Conservation (phyloP, 2,329 filamentous ascomycete species). For the Ilyonectria robusta region DNA sequence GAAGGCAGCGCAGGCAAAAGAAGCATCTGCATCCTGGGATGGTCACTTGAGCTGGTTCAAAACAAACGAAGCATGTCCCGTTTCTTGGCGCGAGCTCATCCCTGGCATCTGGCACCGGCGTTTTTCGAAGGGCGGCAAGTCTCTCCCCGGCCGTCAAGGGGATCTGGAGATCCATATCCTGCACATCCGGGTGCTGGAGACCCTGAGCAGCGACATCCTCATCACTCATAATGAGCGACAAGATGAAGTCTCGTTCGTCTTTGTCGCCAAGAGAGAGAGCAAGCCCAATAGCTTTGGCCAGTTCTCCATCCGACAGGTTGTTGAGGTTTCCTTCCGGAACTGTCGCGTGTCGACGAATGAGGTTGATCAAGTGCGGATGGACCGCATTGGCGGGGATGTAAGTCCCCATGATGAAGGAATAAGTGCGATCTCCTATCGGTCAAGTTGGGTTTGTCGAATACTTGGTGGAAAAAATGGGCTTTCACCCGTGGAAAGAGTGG, state of each 20-base stretch:
- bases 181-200: constrained; percentile 33
- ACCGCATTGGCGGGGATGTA: constrained; percentile 28
- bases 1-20: constrained; percentile 42
- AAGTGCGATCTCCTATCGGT: constrained; percentile 15
- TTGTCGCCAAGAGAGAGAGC: constrained; percentile 42
- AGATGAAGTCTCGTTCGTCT: constrained; percentile 34
- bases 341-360: constrained; percentile 29
- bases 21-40: constrained; percentile 34
- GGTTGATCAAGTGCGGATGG: constrained; percentile 41
- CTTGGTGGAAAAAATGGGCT: too few species aligned
- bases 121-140: background rate
- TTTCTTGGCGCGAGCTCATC: background rate
- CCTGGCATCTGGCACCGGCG: background rate
- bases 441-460: background rate
- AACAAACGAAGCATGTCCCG: constrained; percentile 40
- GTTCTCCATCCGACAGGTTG: constrained; percentile 25
- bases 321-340: constrained; percentile 11
- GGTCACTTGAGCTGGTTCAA: constrained; percentile 10
- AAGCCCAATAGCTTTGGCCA: constrained; percentile 35
- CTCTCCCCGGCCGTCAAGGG: constrained; percentile 36
- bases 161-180: constrained; percentile 25
- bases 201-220: constrained; percentile 37
- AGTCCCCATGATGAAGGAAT: too few species aligned
- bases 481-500: too few species aligned
- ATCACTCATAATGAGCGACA: constrained; percentile 42